Conservation (phyloP, 2,329 filamentous ascomycete species). For the Thelonectria discophora region DNA sequence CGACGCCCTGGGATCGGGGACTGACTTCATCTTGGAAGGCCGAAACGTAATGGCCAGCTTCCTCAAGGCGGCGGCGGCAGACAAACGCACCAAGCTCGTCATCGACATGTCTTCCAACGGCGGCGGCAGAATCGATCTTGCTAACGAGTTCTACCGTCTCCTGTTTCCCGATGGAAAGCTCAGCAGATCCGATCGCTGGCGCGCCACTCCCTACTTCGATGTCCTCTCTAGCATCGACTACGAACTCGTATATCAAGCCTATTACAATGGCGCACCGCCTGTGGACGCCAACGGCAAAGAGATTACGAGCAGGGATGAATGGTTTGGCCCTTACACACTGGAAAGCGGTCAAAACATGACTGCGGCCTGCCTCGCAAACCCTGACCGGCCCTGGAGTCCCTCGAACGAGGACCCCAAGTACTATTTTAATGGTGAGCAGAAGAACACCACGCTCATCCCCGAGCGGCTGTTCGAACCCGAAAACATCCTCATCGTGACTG, state of each 20-base stretch:
- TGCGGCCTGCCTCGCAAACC: background rate
- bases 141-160: conserved; percentile 58
- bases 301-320: background rate
- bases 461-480: conserved; percentile 16
- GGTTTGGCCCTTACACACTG: conserved; percentile 9
- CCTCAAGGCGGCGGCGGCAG: background rate
- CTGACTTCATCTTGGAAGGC: background rate
- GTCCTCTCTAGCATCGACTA: background rate
- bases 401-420: background rate
- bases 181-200: background rate
- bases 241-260: background rate
- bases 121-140: conserved; percentile 61
- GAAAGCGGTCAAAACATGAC: background rate
- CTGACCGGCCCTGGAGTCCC: background rate
- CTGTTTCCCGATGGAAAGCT: conserved; percentile 42
- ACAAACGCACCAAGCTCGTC: conserved; percentile 58
- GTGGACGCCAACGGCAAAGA: background rate
- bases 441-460: background rate
- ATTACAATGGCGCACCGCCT: background rate
- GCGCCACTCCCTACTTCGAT: background rate
- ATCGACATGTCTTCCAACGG: conserved; percentile 70
- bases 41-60: background rate
- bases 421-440: background rate
- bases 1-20: background rate
- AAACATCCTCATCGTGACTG: conserved; percentile 25